These are phyloP conservation scores for Entomophthora muscae DNA, from an alignment of 371 early-diverging fungal species.

Conservation along the genomic window DNA sequence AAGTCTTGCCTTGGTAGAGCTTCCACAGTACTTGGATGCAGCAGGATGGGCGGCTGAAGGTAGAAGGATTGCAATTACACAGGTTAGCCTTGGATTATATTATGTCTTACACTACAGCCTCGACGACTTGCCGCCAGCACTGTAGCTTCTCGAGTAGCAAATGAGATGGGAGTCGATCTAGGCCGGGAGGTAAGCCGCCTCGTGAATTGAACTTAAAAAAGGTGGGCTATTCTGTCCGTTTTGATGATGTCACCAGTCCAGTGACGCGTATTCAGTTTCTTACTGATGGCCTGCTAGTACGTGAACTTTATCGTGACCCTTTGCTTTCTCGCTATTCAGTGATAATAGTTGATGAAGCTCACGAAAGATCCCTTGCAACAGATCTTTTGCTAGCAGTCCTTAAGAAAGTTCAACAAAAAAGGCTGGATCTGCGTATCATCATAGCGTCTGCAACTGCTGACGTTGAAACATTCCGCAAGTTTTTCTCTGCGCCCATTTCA, in stretches of 20 bases:
- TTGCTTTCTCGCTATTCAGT: constrained; percentile 58
- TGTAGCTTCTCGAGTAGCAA: constrained; percentile 87
- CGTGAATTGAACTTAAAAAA: constrained; percentile 51
- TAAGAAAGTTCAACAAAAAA: constrained; percentile 41
- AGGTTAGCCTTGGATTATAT: constrained; percentile 22
- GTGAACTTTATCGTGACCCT: constrained; percentile 56
- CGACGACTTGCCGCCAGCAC: constrained; percentile 97
- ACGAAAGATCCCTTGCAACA: constrained; percentile 75
- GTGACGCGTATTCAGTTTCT: constrained; percentile 67
- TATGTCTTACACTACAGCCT: constrained; percentile 41
- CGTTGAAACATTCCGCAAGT: constrained; percentile 37
- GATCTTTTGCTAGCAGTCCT: constrained; percentile 72
- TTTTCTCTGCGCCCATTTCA: constrained; percentile 28
- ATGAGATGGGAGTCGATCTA: constrained; percentile 57
- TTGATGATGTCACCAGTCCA: constrained; percentile 37
- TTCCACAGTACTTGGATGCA: constrained; percentile 65
- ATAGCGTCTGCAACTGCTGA: constrained; percentile 71
- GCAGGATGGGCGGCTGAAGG: constrained; percentile 39
- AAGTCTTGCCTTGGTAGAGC: constrained; percentile 22
- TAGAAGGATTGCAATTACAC: constrained; percentile 60
- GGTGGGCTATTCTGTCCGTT: constrained; percentile 49
- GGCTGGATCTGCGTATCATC: constrained; percentile 39
- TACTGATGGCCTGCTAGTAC: constrained; percentile 82
- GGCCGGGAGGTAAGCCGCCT: constrained; percentile 29
- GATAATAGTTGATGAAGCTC: constrained; percentile 87